These are phyloP conservation scores for Setaria italica DNA, from an alignment of 202 grass and related monocot genomes.

Conservation along the genomic window DNA sequence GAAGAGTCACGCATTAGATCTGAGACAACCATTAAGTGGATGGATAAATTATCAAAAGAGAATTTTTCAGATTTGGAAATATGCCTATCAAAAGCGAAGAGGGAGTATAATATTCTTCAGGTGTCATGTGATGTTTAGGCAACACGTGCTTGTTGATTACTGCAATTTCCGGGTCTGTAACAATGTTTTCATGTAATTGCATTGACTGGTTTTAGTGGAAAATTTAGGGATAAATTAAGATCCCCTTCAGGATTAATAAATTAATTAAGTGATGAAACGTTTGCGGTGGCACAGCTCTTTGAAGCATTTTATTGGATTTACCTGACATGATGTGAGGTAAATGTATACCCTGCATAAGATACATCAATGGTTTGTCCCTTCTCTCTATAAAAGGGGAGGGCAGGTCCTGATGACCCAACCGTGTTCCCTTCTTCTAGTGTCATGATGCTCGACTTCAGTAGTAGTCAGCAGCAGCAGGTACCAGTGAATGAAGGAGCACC, in stretches of 20 bases:
- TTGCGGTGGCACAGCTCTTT: neutral
- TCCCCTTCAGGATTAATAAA: neutral
- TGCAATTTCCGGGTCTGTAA: neutral
- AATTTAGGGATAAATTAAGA: neutral
- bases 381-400: neutral
- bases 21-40: too few species aligned
- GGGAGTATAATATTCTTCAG: neutral
- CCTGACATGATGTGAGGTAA: neutral
- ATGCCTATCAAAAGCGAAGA: too few species aligned
- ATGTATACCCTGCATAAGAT: neutral
- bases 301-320: neutral
- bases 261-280: neutral
- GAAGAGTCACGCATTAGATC: too few species aligned
- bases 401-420: neutral
- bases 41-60: too few species aligned
- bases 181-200: neutral
- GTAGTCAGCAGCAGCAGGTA: neutral
- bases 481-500: too few species aligned
- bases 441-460: neutral
- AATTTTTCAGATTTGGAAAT: too few species aligned
- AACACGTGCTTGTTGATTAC: neutral
- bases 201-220: neutral
- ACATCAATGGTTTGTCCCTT: neutral
- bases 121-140: conserved; percentile 6
- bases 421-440: neutral